A percentile compares a stretch with the other conserved stretches of the same genome.
These are phyloP conservation scores for Pythium brachiatum DNA, from an alignment of 352 stramenopile species.

Conservation along the genomic window DNA sequence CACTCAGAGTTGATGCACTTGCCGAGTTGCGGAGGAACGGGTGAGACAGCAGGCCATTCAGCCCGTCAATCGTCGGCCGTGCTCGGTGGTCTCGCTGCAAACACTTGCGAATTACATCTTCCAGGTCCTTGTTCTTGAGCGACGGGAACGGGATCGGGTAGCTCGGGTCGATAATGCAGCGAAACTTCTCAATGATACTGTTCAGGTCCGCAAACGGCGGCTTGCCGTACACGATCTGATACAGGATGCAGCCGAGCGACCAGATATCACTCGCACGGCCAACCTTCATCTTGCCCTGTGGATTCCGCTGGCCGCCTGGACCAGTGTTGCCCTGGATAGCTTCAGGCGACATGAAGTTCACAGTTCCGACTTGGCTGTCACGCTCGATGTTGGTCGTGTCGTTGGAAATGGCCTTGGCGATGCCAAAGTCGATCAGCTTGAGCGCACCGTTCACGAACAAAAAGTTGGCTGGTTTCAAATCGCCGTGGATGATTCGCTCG, in stretches of 20 bases:
- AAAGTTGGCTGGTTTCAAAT: constrained; percentile 97
- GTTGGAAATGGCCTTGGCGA: constrained; percentile 96
- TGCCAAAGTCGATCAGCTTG: constrained; percentile 98
- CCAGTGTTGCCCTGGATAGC: constrained; percentile 66
- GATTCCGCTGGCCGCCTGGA: constrained; percentile 51
- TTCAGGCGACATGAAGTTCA: constrained; percentile 98
- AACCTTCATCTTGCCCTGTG: constrained; percentile 81
- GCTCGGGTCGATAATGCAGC: constrained; percentile 92
- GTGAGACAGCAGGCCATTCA: constrained; percentile 77
- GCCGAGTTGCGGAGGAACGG: constrained; percentile 57
- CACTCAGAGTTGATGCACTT: constrained; percentile 4
- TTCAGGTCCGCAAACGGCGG: constrained; percentile 93
- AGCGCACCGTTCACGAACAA: constrained; percentile 95
- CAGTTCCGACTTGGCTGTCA: constrained; percentile 94
- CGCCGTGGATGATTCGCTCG: constrained; percentile 93
- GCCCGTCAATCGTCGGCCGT: constrained; percentile 79
- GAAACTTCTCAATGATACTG: constrained; percentile 95
- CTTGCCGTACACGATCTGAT: constrained; percentile 96
- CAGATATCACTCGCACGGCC: constrained; percentile 94
- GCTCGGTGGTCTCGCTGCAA: constrained; percentile 78
- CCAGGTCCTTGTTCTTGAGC: constrained; percentile 75
- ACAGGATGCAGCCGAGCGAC: constrained; percentile 97
- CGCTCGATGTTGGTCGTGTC: constrained; percentile 97
- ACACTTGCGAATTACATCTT: constrained; percentile 86
- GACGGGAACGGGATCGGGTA: constrained; percentile 89